These are phyloP conservation scores for Fraxinus platypoda DNA, from an alignment of 305 asterid genomes.

Conservation along the genomic window DNA sequence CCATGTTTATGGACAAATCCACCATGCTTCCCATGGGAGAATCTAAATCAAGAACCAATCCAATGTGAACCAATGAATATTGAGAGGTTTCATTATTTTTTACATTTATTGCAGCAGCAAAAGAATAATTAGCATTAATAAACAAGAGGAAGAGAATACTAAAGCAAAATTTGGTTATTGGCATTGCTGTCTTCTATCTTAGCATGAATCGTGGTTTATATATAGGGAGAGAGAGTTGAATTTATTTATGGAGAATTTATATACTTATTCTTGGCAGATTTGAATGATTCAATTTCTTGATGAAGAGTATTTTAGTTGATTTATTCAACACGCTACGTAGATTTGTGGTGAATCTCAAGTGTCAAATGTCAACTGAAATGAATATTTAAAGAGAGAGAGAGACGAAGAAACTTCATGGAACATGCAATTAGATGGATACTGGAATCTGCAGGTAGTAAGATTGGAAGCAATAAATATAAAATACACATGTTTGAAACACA, in stretches of 20 bases:
- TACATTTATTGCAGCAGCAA: neutral
- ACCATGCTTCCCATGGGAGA: neutral
- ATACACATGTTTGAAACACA: too few relatives aligned
- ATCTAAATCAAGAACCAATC: neutral
- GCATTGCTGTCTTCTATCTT: neutral
- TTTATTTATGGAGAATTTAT: neutral
- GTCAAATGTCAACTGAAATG: neutral
- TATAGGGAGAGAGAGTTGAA: neutral
- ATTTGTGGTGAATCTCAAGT: neutral
- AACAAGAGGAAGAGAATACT: neutral
- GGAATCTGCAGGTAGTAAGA: neutral
- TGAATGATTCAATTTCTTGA: neutral
- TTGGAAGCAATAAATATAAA: neutral
- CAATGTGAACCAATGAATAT: neutral
- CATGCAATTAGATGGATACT: neutral
- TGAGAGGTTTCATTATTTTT: neutral
- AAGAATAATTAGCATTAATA: neutral
- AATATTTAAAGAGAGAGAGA: too few relatives aligned
- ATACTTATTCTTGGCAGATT: neutral
- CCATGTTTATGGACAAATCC: neutral
- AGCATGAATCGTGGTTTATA: neutral
- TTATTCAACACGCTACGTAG: neutral
- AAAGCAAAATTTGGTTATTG: too few relatives aligned
- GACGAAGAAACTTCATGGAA: neutral
- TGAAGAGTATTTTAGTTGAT: neutral